Conservation (phyloP, 2,329 filamentous ascomycete species). For the Paraconiothyrium sp. region DNA sequence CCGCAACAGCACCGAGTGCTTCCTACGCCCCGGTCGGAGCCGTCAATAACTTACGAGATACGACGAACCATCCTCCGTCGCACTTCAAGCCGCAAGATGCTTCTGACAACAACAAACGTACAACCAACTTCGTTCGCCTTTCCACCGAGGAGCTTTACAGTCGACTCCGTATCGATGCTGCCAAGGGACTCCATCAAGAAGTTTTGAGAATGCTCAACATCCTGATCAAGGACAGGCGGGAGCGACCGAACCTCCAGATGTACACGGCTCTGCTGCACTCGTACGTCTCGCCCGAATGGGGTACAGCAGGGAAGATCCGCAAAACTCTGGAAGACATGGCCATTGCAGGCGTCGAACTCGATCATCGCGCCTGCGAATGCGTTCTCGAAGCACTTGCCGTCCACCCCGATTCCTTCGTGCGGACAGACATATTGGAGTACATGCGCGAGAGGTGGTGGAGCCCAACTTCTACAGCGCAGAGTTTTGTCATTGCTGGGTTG, state of each 20-base stretch:
- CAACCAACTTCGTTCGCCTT: slow-evolving; percentile 31
- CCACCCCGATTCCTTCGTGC: slow-evolving; percentile 85
- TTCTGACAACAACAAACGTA: neutral
- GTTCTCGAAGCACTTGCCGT: slow-evolving; percentile 78
- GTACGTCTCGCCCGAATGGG: slow-evolving; percentile 70
- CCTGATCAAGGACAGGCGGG: slow-evolving; percentile 65
- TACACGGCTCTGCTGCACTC: slow-evolving; percentile 80
- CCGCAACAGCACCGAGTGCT: slow-evolving; percentile 7
- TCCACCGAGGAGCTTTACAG: slow-evolving; percentile 44
- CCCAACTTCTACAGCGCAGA: slow-evolving; percentile 68
- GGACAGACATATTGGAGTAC: slow-evolving; percentile 74
- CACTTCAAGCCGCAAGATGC: neutral
- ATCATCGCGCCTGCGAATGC: slow-evolving; percentile 74
- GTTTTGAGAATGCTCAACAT: slow-evolving; percentile 62
- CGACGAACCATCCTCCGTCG: neutral
- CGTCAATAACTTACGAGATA: slow-evolving; percentile 5
- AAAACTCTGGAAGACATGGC: slow-evolving; percentile 79
- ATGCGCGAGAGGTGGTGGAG: slow-evolving; percentile 79
- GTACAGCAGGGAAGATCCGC: slow-evolving; percentile 71
- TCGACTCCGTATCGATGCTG: slow-evolving; percentile 37
- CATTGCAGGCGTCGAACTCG: slow-evolving; percentile 67
- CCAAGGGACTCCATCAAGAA: slow-evolving; percentile 34
- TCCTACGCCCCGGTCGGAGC: neutral
- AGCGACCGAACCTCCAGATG: slow-evolving; percentile 65
- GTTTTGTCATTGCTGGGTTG: slow-evolving; percentile 76